Evolutionary conservation across 164 flowering plant genomes (phyloP), one percentile per base, ranked within the genome.

Genomic region (Santalum album): DNA sequence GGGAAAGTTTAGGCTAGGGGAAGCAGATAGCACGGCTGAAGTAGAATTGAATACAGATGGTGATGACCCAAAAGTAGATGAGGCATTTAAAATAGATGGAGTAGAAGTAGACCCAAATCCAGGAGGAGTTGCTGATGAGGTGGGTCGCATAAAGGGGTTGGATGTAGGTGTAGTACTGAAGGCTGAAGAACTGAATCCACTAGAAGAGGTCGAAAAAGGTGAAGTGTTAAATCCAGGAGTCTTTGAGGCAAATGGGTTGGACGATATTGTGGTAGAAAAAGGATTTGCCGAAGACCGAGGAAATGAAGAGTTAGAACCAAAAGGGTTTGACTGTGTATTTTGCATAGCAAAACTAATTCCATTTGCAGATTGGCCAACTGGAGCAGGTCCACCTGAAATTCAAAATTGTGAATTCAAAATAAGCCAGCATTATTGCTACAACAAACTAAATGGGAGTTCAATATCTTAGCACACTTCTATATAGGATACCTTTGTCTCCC

Each of bases 301-400:
- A 72, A 83, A 81, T 51, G 86, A 22, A 42, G 81, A 52, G 7
- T 90, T 49, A 32, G 83, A 14, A 36, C 71, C 59, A 67, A 80
- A 80, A 56, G 79, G 80, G 55, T 55, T 78, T 34, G 86, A 26
- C 49, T 69, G 84, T 23, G 77, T 24, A 58, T 66, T 23, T 34
- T 80, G 29, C 17, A 64, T 49, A 58, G 66, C 70, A 69, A 88
- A 86, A 36, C 72, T 69, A 48, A 53, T 26, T 17, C 70, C 86
- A 47, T 67, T 61, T 39, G 81, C 36, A 51, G 90, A 40, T 69
- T 82, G 96, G 63, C 79, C 78, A 64, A 81, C 72, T 59, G 95
- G 82, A 72, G 63, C 65, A 6, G 95, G 95, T 17, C 99, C 99
- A 65, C 99, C 99, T 90, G 72, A 18, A 56, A 61, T 51, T 32